Evolutionary conservation across 2,329 filamentous ascomycete species (phyloP).

Genomic region (Beauveria australis): DNA sequence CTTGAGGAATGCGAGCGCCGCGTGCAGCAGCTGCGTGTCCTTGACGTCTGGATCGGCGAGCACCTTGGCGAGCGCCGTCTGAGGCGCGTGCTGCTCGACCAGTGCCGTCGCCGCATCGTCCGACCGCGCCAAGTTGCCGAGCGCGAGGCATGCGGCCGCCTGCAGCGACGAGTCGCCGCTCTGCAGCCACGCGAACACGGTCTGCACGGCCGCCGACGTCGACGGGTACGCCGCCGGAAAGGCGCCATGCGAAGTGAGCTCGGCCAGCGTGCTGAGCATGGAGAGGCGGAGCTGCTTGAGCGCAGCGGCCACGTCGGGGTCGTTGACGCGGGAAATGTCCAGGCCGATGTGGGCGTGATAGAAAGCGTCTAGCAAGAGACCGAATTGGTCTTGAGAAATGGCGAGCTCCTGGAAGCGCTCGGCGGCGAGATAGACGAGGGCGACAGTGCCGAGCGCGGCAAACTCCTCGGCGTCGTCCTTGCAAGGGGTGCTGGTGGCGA

Average conservation of each 20-base stretch:
- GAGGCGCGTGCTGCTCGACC: constrained; percentile 33
- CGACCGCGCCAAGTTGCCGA: constrained; percentile 54
- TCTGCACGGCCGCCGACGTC: constrained; percentile 31
- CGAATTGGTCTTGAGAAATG: constrained; percentile 30
- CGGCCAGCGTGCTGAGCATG: constrained; percentile 43
- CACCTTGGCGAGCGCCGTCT: constrained; percentile 36
- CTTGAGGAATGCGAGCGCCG: constrained; percentile 52
- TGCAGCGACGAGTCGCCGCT: constrained; percentile 36
- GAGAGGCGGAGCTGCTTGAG: constrained; percentile 41
- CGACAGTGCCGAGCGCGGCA: constrained; percentile 40
- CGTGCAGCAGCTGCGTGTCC: constrained; percentile 47
- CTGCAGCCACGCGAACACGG: constrained; percentile 40
- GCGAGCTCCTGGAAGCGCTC: constrained; percentile 42
- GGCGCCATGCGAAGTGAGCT: constrained; percentile 41
- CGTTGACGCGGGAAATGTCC: constrained; percentile 30
- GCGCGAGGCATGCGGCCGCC: constrained; percentile 48
- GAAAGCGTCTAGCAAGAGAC: constrained; percentile 40
- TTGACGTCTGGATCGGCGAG: constrained; percentile 32
- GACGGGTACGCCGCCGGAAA: constrained; percentile 37
- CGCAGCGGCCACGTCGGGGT: constrained; percentile 35
- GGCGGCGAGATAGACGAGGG: constrained; percentile 47
- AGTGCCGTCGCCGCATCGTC: constrained; percentile 45
- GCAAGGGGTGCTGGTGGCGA: constrained; percentile 34
- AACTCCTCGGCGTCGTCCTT: constrained; percentile 47
- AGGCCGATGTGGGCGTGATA: constrained; percentile 39